Evolutionary conservation across 805 yeast species (phyloP), one percentile per base, ranked within the genome.

Genomic region (Zygoascus bituminiphila): DNA sequence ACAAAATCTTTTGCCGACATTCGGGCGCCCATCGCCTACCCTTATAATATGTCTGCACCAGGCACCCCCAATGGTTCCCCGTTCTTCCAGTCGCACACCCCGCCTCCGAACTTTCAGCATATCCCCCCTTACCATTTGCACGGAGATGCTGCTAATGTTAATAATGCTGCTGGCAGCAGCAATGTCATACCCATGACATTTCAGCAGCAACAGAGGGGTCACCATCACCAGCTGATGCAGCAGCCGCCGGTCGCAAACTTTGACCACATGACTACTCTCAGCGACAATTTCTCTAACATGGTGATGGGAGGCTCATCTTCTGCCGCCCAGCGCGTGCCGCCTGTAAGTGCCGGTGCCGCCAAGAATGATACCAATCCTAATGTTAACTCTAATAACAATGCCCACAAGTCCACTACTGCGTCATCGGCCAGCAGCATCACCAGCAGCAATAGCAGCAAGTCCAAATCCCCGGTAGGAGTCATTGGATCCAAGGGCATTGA

Each of bases 1-100:
- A 59, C 66, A n/a, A 61, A 62, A 54, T 62, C 67, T 3, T 64
- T 58, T 49, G 68, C 64, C 15, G 68, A 64, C 38, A 57, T 64
- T 38, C 54, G 68, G 15, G 57, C 60, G 1, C 47, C 57, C 5
- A 15, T 29, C n/a, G 29, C 47, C 31, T 26, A 39, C 20, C 49
- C 52, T 31, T 46, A 47, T n/a, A 51, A 53, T 46, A 48, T 45
- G 39, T 46, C 52, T 38, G 51, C 55, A n/a, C 57, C 60, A 5
- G 54, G 56, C 5, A 54, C 58, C 8, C 58, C 56, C 2, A 35
- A 48, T 20, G 56, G 54, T n/a, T 51, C 56, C n/a, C 55, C 56
- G 9, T 55, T 54, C 47, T 51, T 53, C 50, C 59, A 56, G 15
- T 48, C 57, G n/a, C 58, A 54, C 33, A 55, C 57, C 8, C 57